phyloP scores from a whole-genome alignment of 257 asterid species.

The Rauvolfia tetraphylla region DNA sequence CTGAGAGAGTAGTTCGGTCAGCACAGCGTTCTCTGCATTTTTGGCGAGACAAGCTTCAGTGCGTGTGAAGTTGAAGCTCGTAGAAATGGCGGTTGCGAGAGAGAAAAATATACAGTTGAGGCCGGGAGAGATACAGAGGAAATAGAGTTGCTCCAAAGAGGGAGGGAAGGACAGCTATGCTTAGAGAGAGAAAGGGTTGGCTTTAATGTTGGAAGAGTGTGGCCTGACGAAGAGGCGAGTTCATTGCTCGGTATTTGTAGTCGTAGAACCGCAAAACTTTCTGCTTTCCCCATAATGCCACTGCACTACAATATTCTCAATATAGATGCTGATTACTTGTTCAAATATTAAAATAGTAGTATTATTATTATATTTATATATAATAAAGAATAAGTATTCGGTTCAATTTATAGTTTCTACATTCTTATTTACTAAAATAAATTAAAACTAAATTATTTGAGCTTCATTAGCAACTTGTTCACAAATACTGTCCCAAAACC shows the following conservation, averaged over 20 bases:
- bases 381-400: too few relatives aligned
- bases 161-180: neutral
- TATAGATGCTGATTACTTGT: too few relatives aligned
- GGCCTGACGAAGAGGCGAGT: neutral
- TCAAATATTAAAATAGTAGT: too few relatives aligned
- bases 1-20: neutral
- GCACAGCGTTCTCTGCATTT: neutral
- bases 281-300: neutral
- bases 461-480: too few relatives aligned
- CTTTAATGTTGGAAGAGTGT: neutral
- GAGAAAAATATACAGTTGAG: neutral
- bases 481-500: too few relatives aligned
- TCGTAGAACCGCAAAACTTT: neutral
- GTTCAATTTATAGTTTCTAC: too few relatives aligned
- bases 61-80: neutral
- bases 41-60: neutral
- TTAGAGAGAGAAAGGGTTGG: neutral
- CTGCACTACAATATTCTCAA: neutral
- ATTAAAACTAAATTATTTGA: too few relatives aligned
- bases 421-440: too few relatives aligned
- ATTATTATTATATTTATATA: too few relatives aligned
- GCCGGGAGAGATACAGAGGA: neutral
- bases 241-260: neutral
- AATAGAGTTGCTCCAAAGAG: neutral
- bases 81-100: neutral